Base-by-base conservation (phyloP, 768 basidiomycete species). In the Rhizopogon roseolus region DNA sequence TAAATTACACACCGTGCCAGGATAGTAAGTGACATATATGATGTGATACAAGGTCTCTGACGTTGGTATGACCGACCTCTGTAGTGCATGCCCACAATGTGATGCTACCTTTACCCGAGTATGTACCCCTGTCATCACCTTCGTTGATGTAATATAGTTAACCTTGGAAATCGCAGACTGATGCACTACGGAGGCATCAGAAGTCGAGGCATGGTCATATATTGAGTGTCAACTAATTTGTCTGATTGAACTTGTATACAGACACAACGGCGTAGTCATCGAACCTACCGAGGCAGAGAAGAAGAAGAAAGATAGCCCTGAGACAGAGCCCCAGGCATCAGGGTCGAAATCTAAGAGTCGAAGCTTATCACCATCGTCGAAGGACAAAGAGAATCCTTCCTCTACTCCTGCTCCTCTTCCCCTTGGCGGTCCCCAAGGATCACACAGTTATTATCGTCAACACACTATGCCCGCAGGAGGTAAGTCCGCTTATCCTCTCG, bases 71-170 rank as follows among this genome's bases (percentile, higher is more conserved):
- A 14, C 48, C 49, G 40, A 14, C 48, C 50, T 59, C 40, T 58
- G 38, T 16, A 89, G 88, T 67, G 72, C 81, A 41, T 90, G 88
- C 68, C 86, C 87, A 2, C 86, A 90, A 63, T 90, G 88, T 57
- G 87, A 89, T 61, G 85, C 88, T 39, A 82, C 81, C 37, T 90
- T 90, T 63, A 90, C 88, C 42, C 76, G 88, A 69, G 88, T 88
- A 66, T 65, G 81, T 80, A 41, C 36, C 54, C 44, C 51, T 43
- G 44, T 59, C 49, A 52, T 48, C 50, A 6, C 27, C 43, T 50
- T 55, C 52, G 54, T 58, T 62, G 41, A 69, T 60, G 13, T 28
- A 50, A 41, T 49, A 55, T 44, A 48, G 22, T 36, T 36, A 25
- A 48, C 34, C 5, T 3, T 22, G 22, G 19, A 36, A 22, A 32